Percentiles rank a stretch among this genome's conserved stretches.
Evolutionary conservation across 2,329 filamentous ascomycete species (phyloP).

Genomic region (Aquanectria penicillioides): DNA sequence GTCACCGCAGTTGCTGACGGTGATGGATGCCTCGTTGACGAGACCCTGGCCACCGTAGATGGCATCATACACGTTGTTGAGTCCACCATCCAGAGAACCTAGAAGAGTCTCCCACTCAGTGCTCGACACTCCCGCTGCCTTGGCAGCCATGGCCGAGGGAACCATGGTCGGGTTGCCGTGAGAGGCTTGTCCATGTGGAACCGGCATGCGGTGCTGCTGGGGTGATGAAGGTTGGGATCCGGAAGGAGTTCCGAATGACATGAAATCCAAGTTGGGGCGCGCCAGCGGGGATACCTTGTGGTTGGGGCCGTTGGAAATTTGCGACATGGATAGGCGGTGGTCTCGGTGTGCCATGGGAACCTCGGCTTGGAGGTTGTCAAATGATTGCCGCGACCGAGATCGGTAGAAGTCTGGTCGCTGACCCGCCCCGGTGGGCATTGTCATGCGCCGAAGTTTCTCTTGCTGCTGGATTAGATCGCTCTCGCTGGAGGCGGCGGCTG

Average conservation of each 20-base stretch:
- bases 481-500: slow-evolving; percentile 60
- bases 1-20: slow-evolving; percentile 51
- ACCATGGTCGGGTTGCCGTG: slow-evolving; percentile 42
- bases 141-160: slow-evolving; percentile 27
- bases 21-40: slow-evolving; percentile 56
- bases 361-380: slow-evolving; percentile 55
- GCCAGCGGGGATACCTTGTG: slow-evolving; percentile 31
- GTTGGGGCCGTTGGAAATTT: slow-evolving; percentile 50
- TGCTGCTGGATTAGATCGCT: slow-evolving; percentile 64
- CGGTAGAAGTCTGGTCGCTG: slow-evolving; percentile 52
- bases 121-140: slow-evolving; percentile 62
- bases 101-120: slow-evolving; percentile 87
- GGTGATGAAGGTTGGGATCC: slow-evolving; percentile 62
- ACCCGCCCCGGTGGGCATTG: slow-evolving; percentile 55
- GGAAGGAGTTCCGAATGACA: slow-evolving; percentile 60
- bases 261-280: slow-evolving; percentile 66
- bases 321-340: slow-evolving; percentile 60
- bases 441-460: slow-evolving; percentile 67
- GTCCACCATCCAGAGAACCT: slow-evolving; percentile 80
- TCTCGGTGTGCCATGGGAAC: slow-evolving; percentile 50
- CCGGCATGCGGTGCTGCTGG: slow-evolving; percentile 53
- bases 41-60: slow-evolving; percentile 76
- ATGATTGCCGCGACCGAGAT: slow-evolving; percentile 57
- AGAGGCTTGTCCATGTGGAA: slow-evolving; percentile 31
- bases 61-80: slow-evolving; percentile 85